Evolutionary conservation across 2,329 filamentous ascomycete genomes (phyloP).

Genomic region (Diplodia intermedia): DNA sequence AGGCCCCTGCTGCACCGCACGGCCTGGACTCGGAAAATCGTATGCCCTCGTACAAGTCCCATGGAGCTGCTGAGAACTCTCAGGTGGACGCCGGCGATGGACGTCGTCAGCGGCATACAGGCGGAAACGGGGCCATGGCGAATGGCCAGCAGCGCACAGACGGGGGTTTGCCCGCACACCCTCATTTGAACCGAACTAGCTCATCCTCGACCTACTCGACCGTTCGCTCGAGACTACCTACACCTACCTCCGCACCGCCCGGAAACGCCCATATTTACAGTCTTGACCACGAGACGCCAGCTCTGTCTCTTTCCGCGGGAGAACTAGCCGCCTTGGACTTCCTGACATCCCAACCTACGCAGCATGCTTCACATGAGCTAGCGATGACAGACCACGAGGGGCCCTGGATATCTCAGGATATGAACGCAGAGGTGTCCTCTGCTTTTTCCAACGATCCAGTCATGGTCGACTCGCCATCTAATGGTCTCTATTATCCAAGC

Average conservation of each 20-base stretch:
- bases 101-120: background rate
- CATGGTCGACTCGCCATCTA: conserved; percentile 32
- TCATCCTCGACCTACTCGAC: conserved; percentile 25
- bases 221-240: conserved; percentile 19
- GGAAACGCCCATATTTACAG: conserved; percentile 35
- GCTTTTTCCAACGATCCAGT: conserved; percentile 29
- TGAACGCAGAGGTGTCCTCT: conserved; percentile 28
- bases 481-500: conserved; percentile 34
- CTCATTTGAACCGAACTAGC: conserved; percentile 12
- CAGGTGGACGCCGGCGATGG: conserved; percentile 8
- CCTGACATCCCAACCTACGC: conserved; percentile 26
- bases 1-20: background rate
- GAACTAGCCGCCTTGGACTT: conserved; percentile 30
- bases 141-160: conserved; percentile 21
- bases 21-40: conserved; percentile 14
- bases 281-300: conserved; percentile 11
- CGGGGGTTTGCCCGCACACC: conserved; percentile 8
- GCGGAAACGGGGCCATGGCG: background rate
- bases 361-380: conserved; percentile 8
- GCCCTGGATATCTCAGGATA: conserved; percentile 27
- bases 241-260: conserved; percentile 16
- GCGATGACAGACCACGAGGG: conserved; percentile 17
- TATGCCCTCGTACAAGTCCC: conserved; percentile 6
- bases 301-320: conserved; percentile 22
- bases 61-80: background rate